Conservation (phyloP, 2,329 filamentous ascomycete species). For the Cercospora berteroae region DNA sequence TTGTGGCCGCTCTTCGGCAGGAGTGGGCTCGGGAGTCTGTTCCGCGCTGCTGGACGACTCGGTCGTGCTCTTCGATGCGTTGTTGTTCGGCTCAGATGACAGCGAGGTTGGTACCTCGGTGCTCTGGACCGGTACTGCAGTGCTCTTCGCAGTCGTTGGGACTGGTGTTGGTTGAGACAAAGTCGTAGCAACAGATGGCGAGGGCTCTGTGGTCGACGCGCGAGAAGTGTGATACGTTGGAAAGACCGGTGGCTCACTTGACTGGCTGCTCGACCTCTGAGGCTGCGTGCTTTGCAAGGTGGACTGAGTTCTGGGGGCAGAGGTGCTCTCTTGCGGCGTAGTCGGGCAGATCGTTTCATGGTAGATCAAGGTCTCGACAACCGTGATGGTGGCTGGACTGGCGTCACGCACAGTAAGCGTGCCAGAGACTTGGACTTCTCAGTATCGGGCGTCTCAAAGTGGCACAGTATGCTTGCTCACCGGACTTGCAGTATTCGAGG, state of each 20-base stretch:
- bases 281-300: background rate
- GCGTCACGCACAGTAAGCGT: background rate
- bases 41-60: background rate
- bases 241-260: background rate
- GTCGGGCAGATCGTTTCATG: conserved; percentile 5
- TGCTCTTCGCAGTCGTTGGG: background rate
- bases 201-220: background rate
- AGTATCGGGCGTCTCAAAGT: background rate
- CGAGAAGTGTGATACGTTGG: background rate
- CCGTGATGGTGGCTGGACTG: background rate
- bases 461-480: background rate
- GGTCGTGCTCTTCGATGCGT: background rate
- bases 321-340: background rate
- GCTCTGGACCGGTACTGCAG: background rate
- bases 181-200: background rate
- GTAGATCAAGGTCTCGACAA: conserved; percentile 1
- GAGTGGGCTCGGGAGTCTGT: background rate
- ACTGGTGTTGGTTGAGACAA: background rate
- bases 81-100: background rate
- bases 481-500: background rate
- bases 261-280: background rate
- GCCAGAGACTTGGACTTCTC: background rate
- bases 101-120: background rate
- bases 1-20: background rate
- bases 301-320: background rate